Base-by-base conservation (phyloP, 2,329 filamentous ascomycete genomes). In the Talaromyces sp. region DNA sequence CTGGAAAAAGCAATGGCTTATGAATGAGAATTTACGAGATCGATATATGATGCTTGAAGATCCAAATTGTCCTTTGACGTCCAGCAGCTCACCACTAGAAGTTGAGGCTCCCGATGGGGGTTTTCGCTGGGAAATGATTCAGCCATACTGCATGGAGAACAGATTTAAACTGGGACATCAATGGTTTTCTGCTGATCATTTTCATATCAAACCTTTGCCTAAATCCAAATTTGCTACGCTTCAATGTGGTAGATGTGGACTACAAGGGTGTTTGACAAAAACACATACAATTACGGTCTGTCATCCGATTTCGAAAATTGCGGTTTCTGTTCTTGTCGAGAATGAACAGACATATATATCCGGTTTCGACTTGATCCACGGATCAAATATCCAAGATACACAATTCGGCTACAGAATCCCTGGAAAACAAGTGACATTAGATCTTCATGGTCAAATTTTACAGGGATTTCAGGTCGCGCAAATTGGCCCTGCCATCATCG, bases 391-490 rank as follows among this genome's bases (percentile, higher is more conserved):
- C 13, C 22, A 10, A 45, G 19, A 29, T 37, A 40, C 41, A 14
- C 5, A 35, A 16, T 51, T 51, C 20, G 48, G 48, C 32, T 51
- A 51, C 33, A 44, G 41, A 40, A 40, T 51, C 14, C 48, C 48
- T 45, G 32, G 41, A 35, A 51, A 51, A 29, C 48, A 45, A 43
- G 29, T 45, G 10, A 45, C 33, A 22, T 16, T 51, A 20, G 29
- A 51, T 40, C 48, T 51, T 40, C 41, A 29, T 19, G 41, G 41
- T 45, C 48, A 40, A 20, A 19, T 13, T 17, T 29, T 45, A 22
- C 14, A 41, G 17, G 46, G 46, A 20, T 49, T 49, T 27, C n/a
- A 49, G 37, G 22, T 49, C 9, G 22, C 19, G 33, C 30, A 6
- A 4, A 32, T 20, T 6, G 14, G 19, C 16, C n/a, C 10, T 11